Percentiles rank a stretch among this genome's conserved stretches.
phyloP scores from a whole-genome alignment of 1,284 basidiomycete genomes.

The Rhodofomes roseus region DNA sequence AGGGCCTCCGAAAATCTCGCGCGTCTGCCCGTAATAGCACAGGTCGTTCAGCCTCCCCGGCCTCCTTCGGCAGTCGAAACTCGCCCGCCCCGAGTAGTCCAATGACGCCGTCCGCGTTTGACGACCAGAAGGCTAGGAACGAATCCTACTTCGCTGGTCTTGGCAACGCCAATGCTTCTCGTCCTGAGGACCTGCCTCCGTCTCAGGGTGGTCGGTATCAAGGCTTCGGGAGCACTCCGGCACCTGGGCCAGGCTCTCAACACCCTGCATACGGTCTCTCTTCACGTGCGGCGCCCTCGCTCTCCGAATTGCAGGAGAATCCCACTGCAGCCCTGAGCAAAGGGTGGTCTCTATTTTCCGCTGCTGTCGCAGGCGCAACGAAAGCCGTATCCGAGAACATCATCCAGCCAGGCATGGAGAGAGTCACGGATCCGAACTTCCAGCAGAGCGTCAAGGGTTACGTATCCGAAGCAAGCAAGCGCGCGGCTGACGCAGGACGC shows the following conservation, averaged over 20 bases:
- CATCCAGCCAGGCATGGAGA: conserved; percentile 79
- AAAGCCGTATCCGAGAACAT: conserved; percentile 75
- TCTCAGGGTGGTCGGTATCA: conserved; percentile 84
- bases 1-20: conserved; percentile 75
- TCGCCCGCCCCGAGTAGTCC: conserved; percentile 34
- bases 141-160: conserved; percentile 74
- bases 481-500: conserved; percentile 52
- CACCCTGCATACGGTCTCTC: conserved; percentile 64
- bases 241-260: conserved; percentile 36
- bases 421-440: conserved; percentile 71
- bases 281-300: conserved; percentile 65
- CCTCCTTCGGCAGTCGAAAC: conserved; percentile 47
- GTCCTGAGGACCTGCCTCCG: conserved; percentile 71
- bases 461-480: conserved; percentile 62
- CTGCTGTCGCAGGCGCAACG: conserved; percentile 69
- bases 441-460: conserved; percentile 71
- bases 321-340: conserved; percentile 75
- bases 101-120: conserved; percentile 29
- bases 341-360: conserved; percentile 82
- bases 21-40: conserved; percentile 53
- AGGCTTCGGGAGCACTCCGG: conserved; percentile 77
- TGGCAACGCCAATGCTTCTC: conserved; percentile 67
- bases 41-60: conserved; percentile 43
- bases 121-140: conserved; percentile 68
- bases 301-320: conserved; percentile 76